Percentiles rank a stretch among this genome's conserved stretches.
Evolutionary conservation across 306 rosid genomes (phyloP).

Genomic region (Quercus dentata): DNA sequence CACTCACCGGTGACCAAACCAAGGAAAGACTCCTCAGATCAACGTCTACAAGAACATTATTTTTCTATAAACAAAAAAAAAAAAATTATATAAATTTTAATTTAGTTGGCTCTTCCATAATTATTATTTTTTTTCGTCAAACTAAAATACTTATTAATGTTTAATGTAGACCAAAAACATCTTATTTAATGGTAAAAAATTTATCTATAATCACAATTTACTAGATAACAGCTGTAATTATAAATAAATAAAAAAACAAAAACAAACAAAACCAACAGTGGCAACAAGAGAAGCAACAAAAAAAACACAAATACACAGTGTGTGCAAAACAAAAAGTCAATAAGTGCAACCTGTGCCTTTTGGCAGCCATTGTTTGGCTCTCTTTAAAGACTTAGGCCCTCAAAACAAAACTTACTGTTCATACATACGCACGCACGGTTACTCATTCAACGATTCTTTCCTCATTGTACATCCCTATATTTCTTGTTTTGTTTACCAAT

Average conservation of each 20-base stretch:
- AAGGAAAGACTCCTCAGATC: background rate
- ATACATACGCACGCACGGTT: background rate
- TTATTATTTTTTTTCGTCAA: too few relatives aligned
- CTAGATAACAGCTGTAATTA: conserved; percentile 40
- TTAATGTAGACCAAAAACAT: too few relatives aligned
- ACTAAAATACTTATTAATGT: too few relatives aligned
- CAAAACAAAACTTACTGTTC: conserved; percentile 2
- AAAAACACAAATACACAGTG: conserved; percentile 2
- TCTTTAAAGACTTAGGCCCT: conserved; percentile 28
- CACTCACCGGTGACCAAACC: background rate
- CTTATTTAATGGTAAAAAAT: fast-evolving
- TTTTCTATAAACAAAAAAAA: too few relatives aligned
- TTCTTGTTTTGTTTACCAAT: background rate
- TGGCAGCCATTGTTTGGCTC: conserved; percentile 30
- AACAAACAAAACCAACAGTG: conserved; percentile 17
- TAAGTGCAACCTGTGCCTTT: conserved; percentile 54
- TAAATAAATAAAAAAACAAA: background rate
- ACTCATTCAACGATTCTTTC: conserved; percentile 10
- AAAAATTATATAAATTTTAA: too few relatives aligned
- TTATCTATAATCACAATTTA: too few relatives aligned
- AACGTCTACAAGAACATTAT: background rate
- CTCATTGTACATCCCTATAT: background rate
- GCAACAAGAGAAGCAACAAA: conserved; percentile 4
- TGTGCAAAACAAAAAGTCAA: conserved; percentile 55
- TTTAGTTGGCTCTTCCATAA: too few relatives aligned